A percentile compares a stretch with the other conserved stretches of the same genome.
Evolutionary conservation across 2,329 filamentous ascomycete genomes (phyloP).

Genomic region (Talaromyces albobiverticillius): DNA sequence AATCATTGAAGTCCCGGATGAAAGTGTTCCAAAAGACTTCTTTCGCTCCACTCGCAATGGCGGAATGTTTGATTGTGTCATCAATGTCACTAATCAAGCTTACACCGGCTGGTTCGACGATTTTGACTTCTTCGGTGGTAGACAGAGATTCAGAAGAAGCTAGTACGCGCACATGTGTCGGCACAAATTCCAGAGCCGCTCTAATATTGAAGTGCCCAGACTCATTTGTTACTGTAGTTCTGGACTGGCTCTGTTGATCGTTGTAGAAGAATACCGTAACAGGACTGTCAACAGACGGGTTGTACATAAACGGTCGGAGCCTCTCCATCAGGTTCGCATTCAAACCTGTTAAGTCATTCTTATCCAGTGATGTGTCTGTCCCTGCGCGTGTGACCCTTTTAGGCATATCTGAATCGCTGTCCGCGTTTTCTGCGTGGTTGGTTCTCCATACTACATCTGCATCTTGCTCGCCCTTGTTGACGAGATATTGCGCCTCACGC

Average conservation of each 20-base stretch:
- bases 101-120: conserved; percentile 76
- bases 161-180: conserved; percentile 82
- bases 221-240: conserved; percentile 80
- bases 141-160: conserved; percentile 84
- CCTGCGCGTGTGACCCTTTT: conserved; percentile 42
- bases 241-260: conserved; percentile 73
- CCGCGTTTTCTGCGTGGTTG: conserved; percentile 50
- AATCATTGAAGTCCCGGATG: conserved; percentile 74
- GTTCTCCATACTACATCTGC: conserved; percentile 63
- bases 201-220: conserved; percentile 82
- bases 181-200: conserved; percentile 81
- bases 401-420: conserved; percentile 25
- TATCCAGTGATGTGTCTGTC: conserved; percentile 60
- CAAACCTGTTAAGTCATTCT: conserved; percentile 72
- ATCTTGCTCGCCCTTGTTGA: conserved; percentile 68
- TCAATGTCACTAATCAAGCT: conserved; percentile 97
- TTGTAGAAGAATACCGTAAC: conserved; percentile 97
- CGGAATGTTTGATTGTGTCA: conserved; percentile 94
- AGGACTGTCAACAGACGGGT: conserved; percentile 70
- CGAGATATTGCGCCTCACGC: conserved; percentile 72
- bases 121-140: conserved; percentile 70
- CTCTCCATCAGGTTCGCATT: conserved; percentile 87
- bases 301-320: conserved; percentile 85
- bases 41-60: conserved; percentile 78
- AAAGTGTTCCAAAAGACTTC: conserved; percentile 98